Evolutionary conservation across 371 early-diverging fungal species (phyloP), one percentile per base, ranked within the genome.

Genomic region (Rhizoclosmatium hyalinum): DNA sequence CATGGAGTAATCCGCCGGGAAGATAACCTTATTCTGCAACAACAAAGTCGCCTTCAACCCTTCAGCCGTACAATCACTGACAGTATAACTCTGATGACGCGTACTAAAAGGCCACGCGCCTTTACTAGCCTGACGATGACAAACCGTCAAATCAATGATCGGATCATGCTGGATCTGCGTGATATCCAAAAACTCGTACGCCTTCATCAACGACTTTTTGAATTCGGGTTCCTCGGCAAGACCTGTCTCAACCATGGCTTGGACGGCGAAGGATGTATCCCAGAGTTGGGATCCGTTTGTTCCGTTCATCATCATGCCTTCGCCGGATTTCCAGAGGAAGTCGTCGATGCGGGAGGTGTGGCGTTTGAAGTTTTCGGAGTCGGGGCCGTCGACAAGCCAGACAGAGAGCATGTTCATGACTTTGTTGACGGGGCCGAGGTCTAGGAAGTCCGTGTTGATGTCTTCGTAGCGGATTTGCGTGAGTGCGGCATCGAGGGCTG

Each of bases 21-120:
- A 77, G 2, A 24, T 10, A 5, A 81, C 72, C 24, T 72, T 21
- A 12, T 87, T 85, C 77, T 97, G 98, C 73, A 96, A 72, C 6
- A 90, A 80, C 47, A 95, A 80, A 12, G 92, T 88, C 2, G 94
- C 90, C 79, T 96, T 95, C 62, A 98, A 80, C 5, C 91, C 98
- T 81, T 98, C 97, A n/a, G 98, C 94, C 0, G 98, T 96, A 77
- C 97, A 97, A 73, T 98, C 99, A 3, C 95, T 94, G 2, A 98
- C 96, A 0, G 96, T 96, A 77, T 95, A 98, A 3, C 93, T 92
- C 80, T 97, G 98, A 70, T 94, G 94, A 62, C 92, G 90, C 39
- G 95, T 97, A 76, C 95, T 94, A 83, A 98, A 98, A 6, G 98
- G 96, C 96, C 96, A 98, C 3, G 98, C 97, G 17, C 98, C 98